Base-by-base conservation (phyloP, 1,139 yeast genomes). In the Protomyces gravidus region DNA sequence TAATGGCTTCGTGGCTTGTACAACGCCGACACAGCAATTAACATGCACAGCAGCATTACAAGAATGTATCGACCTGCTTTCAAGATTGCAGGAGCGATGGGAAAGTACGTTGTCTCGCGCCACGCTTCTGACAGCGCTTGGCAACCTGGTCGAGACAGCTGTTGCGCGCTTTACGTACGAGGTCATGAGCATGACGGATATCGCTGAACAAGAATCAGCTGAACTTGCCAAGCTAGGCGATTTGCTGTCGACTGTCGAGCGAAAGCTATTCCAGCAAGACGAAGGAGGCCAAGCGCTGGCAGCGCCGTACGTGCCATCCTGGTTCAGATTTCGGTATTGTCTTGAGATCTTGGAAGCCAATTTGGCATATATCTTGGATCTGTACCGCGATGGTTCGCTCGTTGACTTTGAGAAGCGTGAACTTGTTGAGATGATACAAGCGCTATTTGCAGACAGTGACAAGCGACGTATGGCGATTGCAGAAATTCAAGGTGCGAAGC, bases 371-470 rank as follows among this genome's bases (percentile, higher is more conserved):
- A 89, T 89, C 52, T 78, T 85, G 78, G 85, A 81, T 30, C 70
- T 81, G 67, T 86, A 85, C 67, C 85, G 84, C 67, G 82, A 82
- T 63, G 94, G 90, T 15, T 85, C 83, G 59, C 81, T 88, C 63
- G 86, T 78, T 63, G 89, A 89, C 66, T 79, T 87, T 62, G 74
- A 80, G 6, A 82, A 94, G 0, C 74, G 76, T 1, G 97, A 89
- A 70, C 73, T 90, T 60, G 76, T 83, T 2, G 69, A 73, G 7
- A 73, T 89, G 67, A 75, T 90, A n/a, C 68, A 72, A 47, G 74
- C 83, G 46, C 73, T 88, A 55, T 89, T 89, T 71, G 82, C 86
- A 3, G 86, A 86, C 56, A 85, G 94, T 62, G 84, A 82, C 5
- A 70, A 81, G 53, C 78, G 95, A 65, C 79, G 79, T 5, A 36